These are phyloP conservation scores for Zizania palustris DNA, from an alignment of 202 grass and related monocot genomes.

Conservation along the genomic window DNA sequence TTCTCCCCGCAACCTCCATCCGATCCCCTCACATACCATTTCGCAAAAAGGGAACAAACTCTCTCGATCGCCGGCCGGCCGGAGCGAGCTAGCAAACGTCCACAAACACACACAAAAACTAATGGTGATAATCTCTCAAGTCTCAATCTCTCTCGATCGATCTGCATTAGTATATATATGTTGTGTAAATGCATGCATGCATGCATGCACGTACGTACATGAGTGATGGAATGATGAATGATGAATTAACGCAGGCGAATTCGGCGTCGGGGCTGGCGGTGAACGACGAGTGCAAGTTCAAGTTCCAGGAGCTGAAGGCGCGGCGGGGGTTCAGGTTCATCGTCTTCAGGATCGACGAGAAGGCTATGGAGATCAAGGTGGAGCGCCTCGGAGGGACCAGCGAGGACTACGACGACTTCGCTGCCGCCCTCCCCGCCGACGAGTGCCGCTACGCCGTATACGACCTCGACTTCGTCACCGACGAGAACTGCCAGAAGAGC, in stretches of 20 bases:
- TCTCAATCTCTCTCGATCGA: background rate
- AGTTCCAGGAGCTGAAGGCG: conserved; percentile 68
- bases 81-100: background rate
- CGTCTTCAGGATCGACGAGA: conserved; percentile 74
- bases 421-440: conserved; percentile 62
- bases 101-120: conserved; percentile 10
- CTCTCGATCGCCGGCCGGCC: too few relatives aligned
- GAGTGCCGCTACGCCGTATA: conserved; percentile 94
- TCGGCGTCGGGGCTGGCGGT: conserved; percentile 74
- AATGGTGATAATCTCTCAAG: conserved; percentile 44
- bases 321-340: conserved; percentile 68
- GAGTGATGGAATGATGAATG: conserved; percentile 28
- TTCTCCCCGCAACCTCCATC: conserved; percentile 18
- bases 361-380: conserved; percentile 74
- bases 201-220: background rate
- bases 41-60: background rate
- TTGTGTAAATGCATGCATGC: background rate
- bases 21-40: conserved; percentile 5
- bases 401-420: conserved; percentile 72
- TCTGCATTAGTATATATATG: background rate
- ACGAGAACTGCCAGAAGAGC: conserved; percentile 99
- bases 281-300: conserved; percentile 76
- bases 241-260: conserved; percentile 57
- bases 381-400: conserved; percentile 55
- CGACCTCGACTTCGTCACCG: conserved; percentile 86